Evolutionary conservation across 768 basidiomycete species (phyloP).

Genomic region (Strobilomyces echinocephalus): DNA sequence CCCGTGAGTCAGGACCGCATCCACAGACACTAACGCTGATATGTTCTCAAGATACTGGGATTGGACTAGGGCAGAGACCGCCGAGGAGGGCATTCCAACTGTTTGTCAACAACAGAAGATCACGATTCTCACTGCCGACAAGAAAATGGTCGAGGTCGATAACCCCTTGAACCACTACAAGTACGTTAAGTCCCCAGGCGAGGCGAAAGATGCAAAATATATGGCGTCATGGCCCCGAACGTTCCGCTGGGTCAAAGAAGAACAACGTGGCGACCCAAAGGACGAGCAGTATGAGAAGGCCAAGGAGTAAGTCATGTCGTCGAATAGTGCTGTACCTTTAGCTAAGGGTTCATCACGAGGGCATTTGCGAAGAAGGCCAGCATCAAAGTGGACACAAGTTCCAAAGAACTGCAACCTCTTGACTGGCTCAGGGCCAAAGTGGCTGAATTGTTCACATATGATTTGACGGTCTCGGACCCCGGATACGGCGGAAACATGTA

Average conservation of each 20-base stretch:
- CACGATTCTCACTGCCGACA: background rate
- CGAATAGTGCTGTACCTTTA: too few species aligned
- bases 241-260: conserved; percentile 11
- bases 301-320: conserved; percentile 3
- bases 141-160: background rate
- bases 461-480: conserved; percentile 6
- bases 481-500: conserved; percentile 17
- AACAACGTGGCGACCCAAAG: background rate
- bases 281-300: conserved; percentile 10
- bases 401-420: background rate
- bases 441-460: conserved; percentile 12
- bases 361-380: background rate
- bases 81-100: conserved; percentile 2
- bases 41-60: conserved; percentile 14
- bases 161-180: conserved; percentile 18
- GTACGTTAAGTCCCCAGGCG: conserved; percentile 2
- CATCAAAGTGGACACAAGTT: background rate
- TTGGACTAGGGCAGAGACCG: conserved; percentile 9
- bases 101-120: background rate
- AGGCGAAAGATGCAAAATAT: background rate
- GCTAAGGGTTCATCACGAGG: background rate
- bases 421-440: conserved; percentile 17
- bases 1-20: conserved; percentile 9
- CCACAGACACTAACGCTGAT: background rate
- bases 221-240: conserved; percentile 10